These are phyloP conservation scores for Calonectria crousiana DNA, from an alignment of 2,329 filamentous ascomycete genomes.

Conservation along the genomic window DNA sequence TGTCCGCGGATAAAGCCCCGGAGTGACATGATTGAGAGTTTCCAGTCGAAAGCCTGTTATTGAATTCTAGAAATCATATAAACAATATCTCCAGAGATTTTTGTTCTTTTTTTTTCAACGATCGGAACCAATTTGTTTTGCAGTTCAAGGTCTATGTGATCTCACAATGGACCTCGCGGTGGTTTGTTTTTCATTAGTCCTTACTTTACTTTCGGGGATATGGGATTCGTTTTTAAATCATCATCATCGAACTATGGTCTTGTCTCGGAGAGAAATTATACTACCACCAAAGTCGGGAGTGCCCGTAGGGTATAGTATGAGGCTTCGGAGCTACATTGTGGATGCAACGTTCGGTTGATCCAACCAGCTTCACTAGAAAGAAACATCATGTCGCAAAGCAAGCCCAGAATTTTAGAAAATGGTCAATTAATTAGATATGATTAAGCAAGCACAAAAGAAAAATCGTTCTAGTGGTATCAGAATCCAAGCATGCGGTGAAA, in stretches of 20 bases:
- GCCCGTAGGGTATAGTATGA: neutral
- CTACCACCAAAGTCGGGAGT: neutral
- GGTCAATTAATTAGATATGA: slow-evolving; percentile 7
- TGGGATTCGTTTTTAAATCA: neutral
- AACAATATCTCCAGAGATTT: neutral
- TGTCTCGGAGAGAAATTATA: neutral
- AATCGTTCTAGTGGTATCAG: slow-evolving; percentile 21
- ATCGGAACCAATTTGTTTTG: neutral
- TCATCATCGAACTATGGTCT: neutral
- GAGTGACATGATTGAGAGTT: slow-evolving; percentile 18
- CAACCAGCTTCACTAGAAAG: neutral
- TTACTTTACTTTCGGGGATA: neutral
- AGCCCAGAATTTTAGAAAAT: neutral
- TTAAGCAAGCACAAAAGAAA: neutral
- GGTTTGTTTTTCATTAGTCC: neutral
- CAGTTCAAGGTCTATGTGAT: neutral
- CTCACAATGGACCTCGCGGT: neutral
- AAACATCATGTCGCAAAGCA: neutral
- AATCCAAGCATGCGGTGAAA: neutral
- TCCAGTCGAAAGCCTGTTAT: neutral
- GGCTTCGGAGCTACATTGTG: neutral
- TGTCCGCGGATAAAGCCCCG: slow-evolving; percentile 30
- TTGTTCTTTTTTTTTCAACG: neutral
- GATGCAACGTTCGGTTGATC: neutral
- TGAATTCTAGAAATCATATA: neutral